These are phyloP conservation scores for Russula dissimulans DNA, from an alignment of 768 basidiomycete genomes.

Conservation along the genomic window DNA sequence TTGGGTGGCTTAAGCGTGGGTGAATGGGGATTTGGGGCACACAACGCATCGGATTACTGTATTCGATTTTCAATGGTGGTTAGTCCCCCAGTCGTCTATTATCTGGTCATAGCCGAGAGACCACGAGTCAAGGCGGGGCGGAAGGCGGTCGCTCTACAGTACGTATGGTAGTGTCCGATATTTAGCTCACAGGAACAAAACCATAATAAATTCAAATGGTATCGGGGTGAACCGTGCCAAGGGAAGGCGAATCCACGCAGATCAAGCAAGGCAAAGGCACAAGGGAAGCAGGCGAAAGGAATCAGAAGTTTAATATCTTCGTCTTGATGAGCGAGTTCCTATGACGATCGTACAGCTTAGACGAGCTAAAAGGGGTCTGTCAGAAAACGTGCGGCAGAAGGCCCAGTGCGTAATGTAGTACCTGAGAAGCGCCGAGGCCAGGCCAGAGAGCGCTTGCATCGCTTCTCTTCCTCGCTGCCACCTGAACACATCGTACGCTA, in stretches of 20 bases:
- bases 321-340: slow-evolving; percentile 52
- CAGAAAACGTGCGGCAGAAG: slow-evolving; percentile 16
- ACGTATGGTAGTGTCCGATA: neutral
- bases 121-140: neutral
- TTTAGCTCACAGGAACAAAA: neutral
- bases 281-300: neutral
- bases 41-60: neutral
- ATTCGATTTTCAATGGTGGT: neutral
- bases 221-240: slow-evolving; percentile 1
- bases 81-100: neutral
- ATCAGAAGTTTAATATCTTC: slow-evolving; percentile 36
- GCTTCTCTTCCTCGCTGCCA: slow-evolving; percentile 51
- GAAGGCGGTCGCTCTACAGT: neutral
- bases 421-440: slow-evolving; percentile 68
- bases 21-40: neutral
- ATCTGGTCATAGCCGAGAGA: neutral
- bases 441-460: slow-evolving; percentile 56
- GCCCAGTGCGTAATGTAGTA: slow-evolving; percentile 24
- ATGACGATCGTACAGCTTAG: slow-evolving; percentile 69
- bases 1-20: neutral
- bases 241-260: slow-evolving; percentile 10
- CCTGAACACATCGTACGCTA: slow-evolving; percentile 75
- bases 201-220: slow-evolving; percentile 1
- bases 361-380: slow-evolving; percentile 37
- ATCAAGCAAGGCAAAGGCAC: slow-evolving; percentile 8